phyloP scores from a whole-genome alignment of 2,329 filamentous ascomycete genomes.

The Daldinia eschscholtzii region DNA sequence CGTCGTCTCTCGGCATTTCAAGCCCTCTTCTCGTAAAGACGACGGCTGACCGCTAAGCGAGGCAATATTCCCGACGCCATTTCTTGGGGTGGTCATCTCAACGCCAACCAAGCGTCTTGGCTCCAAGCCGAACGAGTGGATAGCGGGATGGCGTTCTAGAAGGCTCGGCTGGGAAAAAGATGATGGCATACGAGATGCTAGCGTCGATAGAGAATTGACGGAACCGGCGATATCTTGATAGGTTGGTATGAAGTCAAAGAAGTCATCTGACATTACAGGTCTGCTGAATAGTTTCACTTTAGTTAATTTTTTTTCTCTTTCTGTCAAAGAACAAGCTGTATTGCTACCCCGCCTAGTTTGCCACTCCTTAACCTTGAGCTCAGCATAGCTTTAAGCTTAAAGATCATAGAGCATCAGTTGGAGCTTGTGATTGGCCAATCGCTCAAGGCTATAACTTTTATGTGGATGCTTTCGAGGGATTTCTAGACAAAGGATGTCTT shows the following conservation, averaged over 20 bases:
- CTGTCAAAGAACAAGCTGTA: constrained; percentile 19
- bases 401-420: constrained; percentile 4
- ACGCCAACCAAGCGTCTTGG: neutral
- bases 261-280: constrained; percentile 32
- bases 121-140: constrained; percentile 13
- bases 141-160: constrained; percentile 16
- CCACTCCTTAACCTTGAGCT: constrained; percentile 6
- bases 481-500: constrained; percentile 18
- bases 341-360: constrained; percentile 39
- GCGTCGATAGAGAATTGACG: neutral
- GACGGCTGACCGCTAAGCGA: constrained; percentile 5
- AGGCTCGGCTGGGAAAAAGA: constrained; percentile 4
- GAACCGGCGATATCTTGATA: neutral
- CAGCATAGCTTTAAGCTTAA: constrained; percentile 16
- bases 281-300: neutral
- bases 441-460: constrained; percentile 22
- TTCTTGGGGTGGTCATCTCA: constrained; percentile 2
- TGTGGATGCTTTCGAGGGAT: constrained; percentile 8
- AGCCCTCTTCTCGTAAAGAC: neutral
- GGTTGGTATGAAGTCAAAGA: constrained; percentile 23
- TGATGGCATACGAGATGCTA: constrained; percentile 13
- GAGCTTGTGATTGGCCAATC: constrained; percentile 44
- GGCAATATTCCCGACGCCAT: constrained; percentile 1
- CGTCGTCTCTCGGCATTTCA: neutral
- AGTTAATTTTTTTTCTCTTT: neutral